phyloP scores from a whole-genome alignment of 2,329 filamentous ascomycete genomes.

The Tricladium varicosporioides region DNA sequence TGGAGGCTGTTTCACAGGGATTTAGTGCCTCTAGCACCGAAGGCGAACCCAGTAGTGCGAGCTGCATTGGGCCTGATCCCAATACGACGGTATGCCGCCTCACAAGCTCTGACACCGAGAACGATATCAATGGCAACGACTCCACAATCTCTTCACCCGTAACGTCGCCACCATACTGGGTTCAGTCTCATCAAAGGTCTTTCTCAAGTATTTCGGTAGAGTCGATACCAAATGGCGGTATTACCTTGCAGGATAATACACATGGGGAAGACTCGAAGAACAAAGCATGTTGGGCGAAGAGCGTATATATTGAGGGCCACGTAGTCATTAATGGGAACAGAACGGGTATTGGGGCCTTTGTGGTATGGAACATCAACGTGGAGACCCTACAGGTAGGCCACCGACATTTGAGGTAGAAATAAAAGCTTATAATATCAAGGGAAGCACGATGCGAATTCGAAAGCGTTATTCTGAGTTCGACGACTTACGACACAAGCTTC shows the following conservation, averaged over 20 bases:
- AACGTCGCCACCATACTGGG: constrained; percentile 42
- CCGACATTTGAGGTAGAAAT: constrained; percentile 1
- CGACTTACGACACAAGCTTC: constrained; percentile 69
- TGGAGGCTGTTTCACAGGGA: constrained; percentile 22
- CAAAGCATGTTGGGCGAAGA: constrained; percentile 63
- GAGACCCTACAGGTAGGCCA: constrained; percentile 75
- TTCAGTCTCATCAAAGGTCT: constrained; percentile 31
- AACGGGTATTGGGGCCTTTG: constrained; percentile 69
- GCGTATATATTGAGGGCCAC: constrained; percentile 57
- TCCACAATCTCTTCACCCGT: constrained; percentile 27
- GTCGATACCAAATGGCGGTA: constrained; percentile 50
- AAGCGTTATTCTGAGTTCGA: constrained; percentile 94
- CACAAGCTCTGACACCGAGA: constrained; percentile 4
- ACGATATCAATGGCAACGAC: constrained; percentile 13
- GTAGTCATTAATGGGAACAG: constrained; percentile 45
- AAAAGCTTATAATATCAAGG: constrained; percentile 40
- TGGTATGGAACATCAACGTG: constrained; percentile 89
- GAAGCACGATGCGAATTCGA: constrained; percentile 59
- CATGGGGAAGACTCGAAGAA: constrained; percentile 48
- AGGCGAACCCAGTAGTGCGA: background rate
- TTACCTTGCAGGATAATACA: constrained; percentile 59
- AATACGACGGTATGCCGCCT: background rate
- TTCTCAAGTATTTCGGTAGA: constrained; percentile 47
- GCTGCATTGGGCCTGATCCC: background rate
- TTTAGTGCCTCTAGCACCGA: constrained; percentile 1